Base-by-base conservation (phyloP, 805 yeast genomes). In the Hanseniaspora jakobsenii region DNA sequence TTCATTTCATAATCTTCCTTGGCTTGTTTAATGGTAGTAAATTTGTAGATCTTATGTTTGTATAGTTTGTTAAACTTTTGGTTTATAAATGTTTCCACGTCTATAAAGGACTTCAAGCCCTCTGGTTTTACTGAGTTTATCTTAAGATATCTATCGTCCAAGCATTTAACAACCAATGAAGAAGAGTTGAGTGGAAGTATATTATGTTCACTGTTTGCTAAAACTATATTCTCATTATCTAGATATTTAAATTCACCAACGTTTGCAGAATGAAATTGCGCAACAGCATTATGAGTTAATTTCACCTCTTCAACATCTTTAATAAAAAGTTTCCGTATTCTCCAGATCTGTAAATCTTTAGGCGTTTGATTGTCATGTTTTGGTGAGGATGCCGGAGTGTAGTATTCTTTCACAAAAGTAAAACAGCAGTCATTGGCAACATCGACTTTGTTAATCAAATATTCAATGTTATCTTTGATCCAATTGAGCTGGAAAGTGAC, bases 141-240 rank as follows among this genome's bases (percentile, higher is more conserved):
- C 21, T 42, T 27, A 4, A 42, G 6, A 10, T 22, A 29, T n/a
- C 26, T 28, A 35, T 42, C 16, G n/a, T 42, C 16, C 12, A 21
- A 16, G 17, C 46, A 42, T 29, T 42, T 42, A 4, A 42, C 28
- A 2, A 42, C 3, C 14, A 42, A 10, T 24, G 27, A 24, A n/a
- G n/a, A n/a, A n/a, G n/a, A n/a, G n/a, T n/a, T n/a, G n/a, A n/a
- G n/a, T n/a, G n/a, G n/a, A n/a, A n/a, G n/a, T n/a, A n/a, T n/a
- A n/a, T n/a, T n/a, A n/a, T n/a, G n/a, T n/a, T n/a, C n/a, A n/a
- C n/a, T n/a, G n/a, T n/a, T n/a, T n/a, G n/a, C n/a, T n/a, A n/a
- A n/a, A n/a, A n/a, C n/a, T n/a, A n/a, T n/a, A n/a, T n/a, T n/a
- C n/a, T n/a, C n/a, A n/a, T n/a, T n/a, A n/a, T n/a, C n/a, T n/a